Base-by-base conservation (phyloP, 495 filamentous ascomycete species). In the Parathielavia appendiculata region DNA sequence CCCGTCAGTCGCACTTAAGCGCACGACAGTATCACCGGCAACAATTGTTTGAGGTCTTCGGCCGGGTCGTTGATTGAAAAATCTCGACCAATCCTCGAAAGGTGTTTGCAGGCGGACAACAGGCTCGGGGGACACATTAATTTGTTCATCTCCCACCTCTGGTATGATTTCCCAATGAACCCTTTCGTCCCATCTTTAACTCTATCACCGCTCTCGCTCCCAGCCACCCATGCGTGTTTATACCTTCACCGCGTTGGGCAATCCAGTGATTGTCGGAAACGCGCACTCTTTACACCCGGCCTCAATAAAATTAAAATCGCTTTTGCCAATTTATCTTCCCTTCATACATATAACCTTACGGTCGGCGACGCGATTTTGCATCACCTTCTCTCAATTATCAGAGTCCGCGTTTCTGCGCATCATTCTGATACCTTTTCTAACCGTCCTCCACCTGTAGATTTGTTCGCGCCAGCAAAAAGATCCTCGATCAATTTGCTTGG, bases 111-210 rank as follows among this genome's bases (percentile, higher is more conserved):
- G 58, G 51, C 65, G 71, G 71, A 71, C 72, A 76, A 66, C 66
- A 67, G 62, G 73, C 71, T 72, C 75, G 85, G 90, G 91, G 89
- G 92, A 96, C 86, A 90, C 92, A 96, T 97, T 97, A 74, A 85
- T 66, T 97, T 96, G 92, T 95, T 89, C 80, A 89, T 96, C 91
- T 96, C 91, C 88, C 84, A 77, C 78, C 78, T 72, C 81, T 78
- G 84, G 87, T 90, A 88, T 85, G 88, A 71, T 59, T 56, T 58
- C 49, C 51, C 46, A 30, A 30, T 6, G 3, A 30, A 7, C 46
- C 46, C 46, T 34, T 22, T 47, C 51, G 19, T 44, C 32, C 43
- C 51, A 34, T 47, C 52, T 26, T 34, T 32, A 19, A n/a, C 16
- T 22, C 51, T 7, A 30, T 17, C 45, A 40, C 40, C 40, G 36